Evolutionary conservation across 2,329 filamentous ascomycete species (phyloP).

Genomic region (Macrophomina pseudophaseolina): DNA sequence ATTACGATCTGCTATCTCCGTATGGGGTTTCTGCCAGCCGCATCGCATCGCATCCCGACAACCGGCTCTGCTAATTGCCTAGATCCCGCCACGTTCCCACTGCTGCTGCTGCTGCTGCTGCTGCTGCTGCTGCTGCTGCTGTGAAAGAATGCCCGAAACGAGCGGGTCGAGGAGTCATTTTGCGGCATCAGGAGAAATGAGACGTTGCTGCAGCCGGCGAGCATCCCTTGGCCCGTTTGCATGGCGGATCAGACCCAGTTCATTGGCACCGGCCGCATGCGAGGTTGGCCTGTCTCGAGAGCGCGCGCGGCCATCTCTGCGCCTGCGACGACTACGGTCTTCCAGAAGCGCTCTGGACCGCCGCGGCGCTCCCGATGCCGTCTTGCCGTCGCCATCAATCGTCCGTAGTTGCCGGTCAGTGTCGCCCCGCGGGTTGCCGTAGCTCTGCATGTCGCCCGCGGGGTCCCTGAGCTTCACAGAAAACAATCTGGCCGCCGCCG

Average conservation of each 20-base stretch:
- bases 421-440: conserved; percentile 11
- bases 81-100: conserved; percentile 16
- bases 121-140: neutral
- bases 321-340: neutral
- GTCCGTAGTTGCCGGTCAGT: neutral
- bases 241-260: conserved; percentile 18
- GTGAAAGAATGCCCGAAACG: conserved; percentile 26
- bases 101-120: neutral
- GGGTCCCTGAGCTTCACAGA: neutral
- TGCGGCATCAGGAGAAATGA: conserved; percentile 21
- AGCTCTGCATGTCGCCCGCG: neutral
- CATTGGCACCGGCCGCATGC: conserved; percentile 25
- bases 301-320: conserved; percentile 14
- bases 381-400: neutral
- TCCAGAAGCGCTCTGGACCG: conserved; percentile 13
- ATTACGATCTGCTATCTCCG: conserved; percentile 27
- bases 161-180: conserved; percentile 25
- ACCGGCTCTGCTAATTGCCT: conserved; percentile 12
- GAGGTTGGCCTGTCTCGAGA: conserved; percentile 5
- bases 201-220: conserved; percentile 25
- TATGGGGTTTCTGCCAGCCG: conserved; percentile 22
- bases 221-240: conserved; percentile 28
- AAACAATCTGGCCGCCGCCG: neutral
- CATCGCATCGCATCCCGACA: neutral
- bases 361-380: conserved; percentile 15